Evolutionary conservation across 192 early-diverging fungal species (phyloP).

Genomic region (Podila verticillata): DNA sequence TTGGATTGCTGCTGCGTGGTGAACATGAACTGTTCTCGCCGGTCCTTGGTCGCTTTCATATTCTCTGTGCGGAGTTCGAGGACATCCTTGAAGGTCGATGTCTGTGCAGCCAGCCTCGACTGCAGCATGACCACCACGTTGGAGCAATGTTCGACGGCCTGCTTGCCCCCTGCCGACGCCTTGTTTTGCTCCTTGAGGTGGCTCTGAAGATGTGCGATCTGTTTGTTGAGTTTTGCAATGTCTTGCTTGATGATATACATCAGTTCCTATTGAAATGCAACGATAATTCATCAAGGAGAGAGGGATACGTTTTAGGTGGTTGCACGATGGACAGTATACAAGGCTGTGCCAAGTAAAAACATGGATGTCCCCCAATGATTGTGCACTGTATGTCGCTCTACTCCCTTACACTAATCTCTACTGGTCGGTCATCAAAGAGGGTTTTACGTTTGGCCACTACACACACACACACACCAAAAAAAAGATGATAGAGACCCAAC

Average conservation of each 20-base stretch:
- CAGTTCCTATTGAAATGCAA: conserved; percentile 70
- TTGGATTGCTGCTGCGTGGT: conserved; percentile 53
- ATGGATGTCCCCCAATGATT: too few species aligned
- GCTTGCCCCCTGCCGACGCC: conserved; percentile 54
- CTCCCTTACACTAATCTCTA: conserved; percentile 85
- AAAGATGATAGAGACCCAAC: background rate
- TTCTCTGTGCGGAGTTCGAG: conserved; percentile 96
- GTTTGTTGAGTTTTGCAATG: conserved; percentile 92
- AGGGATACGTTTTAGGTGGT: too few species aligned
- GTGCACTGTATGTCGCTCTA: too few species aligned
- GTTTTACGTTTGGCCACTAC: conserved; percentile 93
- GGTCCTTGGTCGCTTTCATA: conserved; percentile 90
- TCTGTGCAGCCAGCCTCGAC: conserved; percentile 90
- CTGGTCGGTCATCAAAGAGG: conserved; percentile 96
- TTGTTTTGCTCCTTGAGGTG: conserved; percentile 68
- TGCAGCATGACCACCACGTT: conserved; percentile 95
- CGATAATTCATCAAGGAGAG: background rate
- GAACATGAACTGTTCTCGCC: conserved; percentile 92
- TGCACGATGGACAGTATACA: too few species aligned
- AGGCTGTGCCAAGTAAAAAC: background rate
- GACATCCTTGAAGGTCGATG: conserved; percentile 92
- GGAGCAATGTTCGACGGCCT: conserved; percentile 89
- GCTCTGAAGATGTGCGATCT: conserved; percentile 88
- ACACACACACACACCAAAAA: background rate
- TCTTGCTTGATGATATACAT: conserved; percentile 96